phyloP scores from a whole-genome alignment of 352 stramenopile genomes.

The Globisporangium solare region DNA sequence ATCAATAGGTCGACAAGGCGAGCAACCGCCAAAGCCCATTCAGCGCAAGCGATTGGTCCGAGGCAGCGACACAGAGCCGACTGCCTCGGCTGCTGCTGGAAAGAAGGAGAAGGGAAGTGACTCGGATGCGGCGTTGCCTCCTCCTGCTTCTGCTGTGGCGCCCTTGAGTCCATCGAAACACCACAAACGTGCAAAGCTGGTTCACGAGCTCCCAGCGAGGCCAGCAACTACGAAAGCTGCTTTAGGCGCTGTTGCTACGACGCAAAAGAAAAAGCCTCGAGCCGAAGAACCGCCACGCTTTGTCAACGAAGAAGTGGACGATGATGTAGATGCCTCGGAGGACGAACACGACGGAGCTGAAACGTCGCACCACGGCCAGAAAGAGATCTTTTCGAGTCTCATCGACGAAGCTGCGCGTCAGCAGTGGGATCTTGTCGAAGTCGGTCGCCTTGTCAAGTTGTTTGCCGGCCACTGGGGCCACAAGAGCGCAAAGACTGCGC shows the following conservation, averaged over 20 bases:
- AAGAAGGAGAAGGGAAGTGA: slow-evolving; percentile 1
- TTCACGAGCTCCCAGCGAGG: too few relatives aligned
- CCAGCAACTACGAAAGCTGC: too few relatives aligned
- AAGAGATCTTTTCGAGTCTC: slow-evolving; percentile 58
- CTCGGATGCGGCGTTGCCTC: too few relatives aligned
- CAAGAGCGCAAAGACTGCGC: slow-evolving; percentile 48
- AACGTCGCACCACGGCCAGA: slow-evolving; percentile 15
- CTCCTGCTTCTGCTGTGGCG: too few relatives aligned
- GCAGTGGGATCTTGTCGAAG: slow-evolving; percentile 71
- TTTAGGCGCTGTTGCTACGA: too few relatives aligned
- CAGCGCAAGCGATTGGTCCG: not conserved
- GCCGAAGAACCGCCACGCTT: too few relatives aligned
- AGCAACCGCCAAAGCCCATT: not conserved
- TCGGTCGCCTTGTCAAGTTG: slow-evolving; percentile 74
- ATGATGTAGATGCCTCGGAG: slow-evolving; percentile 12
- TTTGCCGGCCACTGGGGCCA: slow-evolving; percentile 60
- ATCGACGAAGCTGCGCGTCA: slow-evolving; percentile 77
- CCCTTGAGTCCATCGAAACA: not conserved
- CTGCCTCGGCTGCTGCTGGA: not conserved
- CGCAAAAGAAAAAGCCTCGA: too few relatives aligned
- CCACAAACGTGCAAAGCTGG: too few relatives aligned
- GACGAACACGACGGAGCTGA: slow-evolving; percentile 11
- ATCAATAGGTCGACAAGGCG: too few relatives aligned
- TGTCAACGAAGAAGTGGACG: slow-evolving; percentile 18
- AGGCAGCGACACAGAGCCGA: not conserved